Conservation (phyloP, 768 basidiomycete species). For the Hericium coralloides region DNA sequence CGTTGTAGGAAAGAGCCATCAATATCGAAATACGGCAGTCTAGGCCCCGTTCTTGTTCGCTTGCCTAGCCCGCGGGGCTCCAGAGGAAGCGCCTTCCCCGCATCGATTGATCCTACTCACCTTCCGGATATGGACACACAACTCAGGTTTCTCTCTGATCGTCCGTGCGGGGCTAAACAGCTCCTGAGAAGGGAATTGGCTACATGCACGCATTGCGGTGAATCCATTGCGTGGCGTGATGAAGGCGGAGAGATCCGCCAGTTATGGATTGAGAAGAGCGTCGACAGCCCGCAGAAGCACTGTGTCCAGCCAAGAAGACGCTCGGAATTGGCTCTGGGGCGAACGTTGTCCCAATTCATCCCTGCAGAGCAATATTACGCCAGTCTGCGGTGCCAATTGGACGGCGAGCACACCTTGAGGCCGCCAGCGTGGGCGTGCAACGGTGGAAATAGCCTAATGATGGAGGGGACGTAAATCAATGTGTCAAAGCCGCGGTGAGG, state of each 20-base stretch:
- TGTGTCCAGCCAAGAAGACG: not conserved
- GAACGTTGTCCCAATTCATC: not conserved
- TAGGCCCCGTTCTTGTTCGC: no score
- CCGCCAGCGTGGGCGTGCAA: not conserved
- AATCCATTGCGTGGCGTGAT: not conserved
- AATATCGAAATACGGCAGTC: no score
- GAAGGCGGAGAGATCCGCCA: not conserved
- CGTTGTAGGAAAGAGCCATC: no score
- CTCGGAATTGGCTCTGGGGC: not conserved
- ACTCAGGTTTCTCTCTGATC: not conserved
- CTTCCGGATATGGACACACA: not conserved
- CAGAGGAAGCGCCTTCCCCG: no score
- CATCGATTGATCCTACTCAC: not conserved
- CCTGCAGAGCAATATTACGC: not conserved
- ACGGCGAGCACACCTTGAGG: not conserved
- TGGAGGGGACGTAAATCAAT: not conserved
- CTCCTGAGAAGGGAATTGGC: not conserved
- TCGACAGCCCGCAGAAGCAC: no score
- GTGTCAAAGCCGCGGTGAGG: not conserved
- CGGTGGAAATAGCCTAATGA: not conserved
- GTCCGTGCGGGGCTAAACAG: not conserved
- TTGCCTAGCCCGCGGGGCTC: no score
- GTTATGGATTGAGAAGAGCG: not conserved
- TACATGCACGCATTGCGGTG: not conserved
- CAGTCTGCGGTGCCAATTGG: not conserved